These are phyloP conservation scores for Epichloe uncinata DNA, from an alignment of 2,329 filamentous ascomycete species.

Conservation along the genomic window DNA sequence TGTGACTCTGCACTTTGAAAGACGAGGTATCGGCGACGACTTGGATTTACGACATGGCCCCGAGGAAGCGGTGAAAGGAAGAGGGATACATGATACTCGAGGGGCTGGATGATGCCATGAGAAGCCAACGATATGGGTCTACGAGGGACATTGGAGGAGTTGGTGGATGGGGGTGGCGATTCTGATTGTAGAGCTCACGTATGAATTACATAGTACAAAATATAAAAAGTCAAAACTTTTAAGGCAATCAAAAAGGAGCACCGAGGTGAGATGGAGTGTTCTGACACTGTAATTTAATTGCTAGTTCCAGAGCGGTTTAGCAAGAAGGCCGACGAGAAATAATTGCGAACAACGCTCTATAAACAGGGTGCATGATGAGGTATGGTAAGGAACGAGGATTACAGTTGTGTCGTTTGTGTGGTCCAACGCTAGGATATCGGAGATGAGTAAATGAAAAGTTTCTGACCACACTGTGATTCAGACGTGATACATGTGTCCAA, in stretches of 20 bases:
- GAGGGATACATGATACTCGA: not conserved
- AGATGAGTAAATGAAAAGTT: too few relatives aligned
- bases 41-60: constrained; percentile 10
- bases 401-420: not conserved
- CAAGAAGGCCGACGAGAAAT: not conserved
- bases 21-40: constrained; percentile 8
- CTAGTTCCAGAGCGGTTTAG: too few relatives aligned
- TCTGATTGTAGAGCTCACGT: constrained; percentile 17
- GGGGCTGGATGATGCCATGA: constrained; percentile 3
- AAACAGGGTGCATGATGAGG: not conserved
- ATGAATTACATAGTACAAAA: constrained; percentile 8
- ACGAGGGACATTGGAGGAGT: not conserved
- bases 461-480: too few relatives aligned
- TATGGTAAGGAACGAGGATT: not conserved
- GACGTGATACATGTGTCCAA: too few relatives aligned
- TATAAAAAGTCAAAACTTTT: constrained; percentile 6
- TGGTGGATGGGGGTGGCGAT: constrained; percentile 10
- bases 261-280: not conserved
- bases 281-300: not conserved
- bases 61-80: not conserved
- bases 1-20: constrained; percentile 4
- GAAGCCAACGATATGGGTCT: not conserved
- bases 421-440: too few relatives aligned
- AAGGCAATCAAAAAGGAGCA: constrained; percentile 16
- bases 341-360: not conserved